These are phyloP conservation scores for Papiliotrema laurentii DNA, from an alignment of 1,284 basidiomycete species.

Conservation along the genomic window DNA sequence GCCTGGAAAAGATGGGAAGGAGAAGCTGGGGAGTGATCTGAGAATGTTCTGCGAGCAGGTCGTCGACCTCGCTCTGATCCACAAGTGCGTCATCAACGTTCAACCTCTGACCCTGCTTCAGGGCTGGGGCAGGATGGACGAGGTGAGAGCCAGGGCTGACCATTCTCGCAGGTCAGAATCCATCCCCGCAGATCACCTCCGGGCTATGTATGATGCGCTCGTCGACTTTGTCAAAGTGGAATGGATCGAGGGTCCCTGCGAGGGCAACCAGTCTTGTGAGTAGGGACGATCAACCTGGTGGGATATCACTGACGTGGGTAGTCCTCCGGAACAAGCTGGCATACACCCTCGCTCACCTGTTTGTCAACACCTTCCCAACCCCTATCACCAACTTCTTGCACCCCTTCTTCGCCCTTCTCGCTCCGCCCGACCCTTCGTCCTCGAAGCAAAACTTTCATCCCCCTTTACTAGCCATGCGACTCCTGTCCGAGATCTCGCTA, in stretches of 20 bases:
- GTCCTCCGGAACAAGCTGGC: conserved; percentile 84
- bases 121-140: background rate
- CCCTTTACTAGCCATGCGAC: conserved; percentile 76
- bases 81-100: conserved; percentile 29
- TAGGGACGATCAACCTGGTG: background rate
- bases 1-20: conserved; percentile 46
- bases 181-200: conserved; percentile 32
- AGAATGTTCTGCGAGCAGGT: conserved; percentile 49
- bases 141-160: conserved; percentile 3
- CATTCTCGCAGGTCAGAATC: conserved; percentile 30
- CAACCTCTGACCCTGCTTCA: background rate
- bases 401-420: conserved; percentile 49
- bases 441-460: conserved; percentile 62
- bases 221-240: conserved; percentile 45
- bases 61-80: conserved; percentile 43
- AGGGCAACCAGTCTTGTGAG: conserved; percentile 45
- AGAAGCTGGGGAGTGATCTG: conserved; percentile 43
- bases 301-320: conserved; percentile 15
- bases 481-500: conserved; percentile 83
- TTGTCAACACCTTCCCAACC: conserved; percentile 64
- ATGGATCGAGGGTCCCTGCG: conserved; percentile 47
- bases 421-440: conserved; percentile 25
- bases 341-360: conserved; percentile 91
- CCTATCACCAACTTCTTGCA: conserved; percentile 45
- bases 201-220: conserved; percentile 44